Base-by-base conservation (phyloP, 805 yeast genomes). In the Wickerhamia fluorescens region DNA sequence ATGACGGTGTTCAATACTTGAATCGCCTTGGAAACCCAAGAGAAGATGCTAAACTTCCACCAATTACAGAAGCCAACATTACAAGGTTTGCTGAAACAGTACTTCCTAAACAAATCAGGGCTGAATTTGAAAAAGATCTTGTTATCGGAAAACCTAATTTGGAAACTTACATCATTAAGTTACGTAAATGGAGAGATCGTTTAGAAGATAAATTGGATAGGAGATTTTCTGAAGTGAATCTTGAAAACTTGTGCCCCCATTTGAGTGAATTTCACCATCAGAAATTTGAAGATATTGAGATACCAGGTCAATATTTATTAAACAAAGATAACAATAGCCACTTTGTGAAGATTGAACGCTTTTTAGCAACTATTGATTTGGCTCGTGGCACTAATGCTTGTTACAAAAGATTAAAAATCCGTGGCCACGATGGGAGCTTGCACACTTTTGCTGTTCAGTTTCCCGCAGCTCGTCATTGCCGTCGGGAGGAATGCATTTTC, bases 181-280 rank as follows among this genome's bases (percentile, higher is more conserved):
- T 92, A 50, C 70, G 96, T 32, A 78, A 75, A 46, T 92, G 99
- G 99, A 73, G 96, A 42, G 88, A 87, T 41, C 68, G 96, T 25
- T 64, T 92, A 35, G 97, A 92, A 52, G 95, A 84, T 44, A 87
- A 84, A 49, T 68, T 92, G 36, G 97, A 92, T 51, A 70, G 95
- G 40, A 71, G 94, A 34, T 79, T 86, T 33, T 73, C 78, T 16
- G 73, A 75, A 42, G 82, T 87, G 28, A 82, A 87, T 42, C 58
- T 92, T 38, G 98, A 92, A 56, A 76, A 87, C 33, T 67, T 92
- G 38, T 87, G 96, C 46, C 96, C 97, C 10, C 97, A 89, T 44
- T 66, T 92, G 53, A 81, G 94, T 51, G 96, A 88, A 51, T 92
- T 94, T 74, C 98, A 92, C 57, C 95, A 92, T 53, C 97, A 92